Base-by-base conservation (phyloP, 768 basidiomycete species). In the Rhizopogon vulgaris region DNA sequence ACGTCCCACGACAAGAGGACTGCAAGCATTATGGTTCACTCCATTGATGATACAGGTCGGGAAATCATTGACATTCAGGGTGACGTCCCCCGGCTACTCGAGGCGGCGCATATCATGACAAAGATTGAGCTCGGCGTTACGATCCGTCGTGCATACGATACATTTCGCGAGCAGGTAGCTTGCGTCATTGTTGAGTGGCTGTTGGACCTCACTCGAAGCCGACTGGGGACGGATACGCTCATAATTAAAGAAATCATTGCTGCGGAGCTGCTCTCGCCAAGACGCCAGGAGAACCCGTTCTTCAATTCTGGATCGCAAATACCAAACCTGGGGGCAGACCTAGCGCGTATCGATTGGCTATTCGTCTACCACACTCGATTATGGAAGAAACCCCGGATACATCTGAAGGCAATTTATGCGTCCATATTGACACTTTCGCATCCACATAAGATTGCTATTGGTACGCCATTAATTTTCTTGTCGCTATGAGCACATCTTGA, bases 91-190 rank as follows among this genome's bases (percentile, higher is more conserved):
- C 70, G 72, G 27, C 74, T 95, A 34, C 77, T 94, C 22, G 88
- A 90, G 55, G 84, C 85, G 49, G 90, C 91, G 0, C 83, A 84
- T 54, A 76, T 79, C 48, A 83, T 97, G 54, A 73, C 83, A 6
- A 87, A 92, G 61, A 93, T 97, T 53, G 95, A 98, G 59, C 74
- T 98, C 2, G 92, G 88, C 12, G 89, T 96, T 37, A 94, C 90
- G 4, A 82, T 98, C 49, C 83, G 94, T 4, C 78, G 88, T 38
- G 87, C 90, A 6, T 84, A 85, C 61, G 92, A 95, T 61, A 89
- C 87, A 0, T 96, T 93, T 63, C 78, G 87, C 57, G 95, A 98
- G 63, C 85, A 93, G 65, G 78, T 92, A 36, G 83, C 80, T 6
- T 82, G 80, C 1, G 86, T 91, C 39, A 80, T 96, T 53, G 87